Base-by-base conservation (phyloP, 208 protist genomes). In the Crithidia brevicula region DNA sequence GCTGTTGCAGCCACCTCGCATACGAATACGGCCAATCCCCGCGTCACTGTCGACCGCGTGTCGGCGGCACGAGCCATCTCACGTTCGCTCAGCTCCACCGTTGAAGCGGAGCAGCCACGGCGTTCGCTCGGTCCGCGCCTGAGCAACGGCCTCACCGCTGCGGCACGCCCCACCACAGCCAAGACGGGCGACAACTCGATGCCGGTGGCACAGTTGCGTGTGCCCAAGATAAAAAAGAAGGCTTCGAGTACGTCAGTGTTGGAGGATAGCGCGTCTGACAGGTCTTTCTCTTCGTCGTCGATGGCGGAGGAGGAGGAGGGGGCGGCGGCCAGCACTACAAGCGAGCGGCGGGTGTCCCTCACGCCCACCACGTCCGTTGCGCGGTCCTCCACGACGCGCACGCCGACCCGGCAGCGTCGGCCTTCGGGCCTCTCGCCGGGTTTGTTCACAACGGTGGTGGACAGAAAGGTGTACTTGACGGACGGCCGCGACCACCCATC, bases 401-500 rank as follows among this genome's bases (percentile, higher is more conserved):
- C 42, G 4, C 42, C 56, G 13, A 36, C 36, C 20, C 40, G 56
- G 0, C 38, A 62, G 56, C 56, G 56, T 8, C 56, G 56, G 2
- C 56, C 42, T 16, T 62, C 56, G 4, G 42, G 56, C 15, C 56
- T 62, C 56, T 33, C 56, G 36, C 56, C 56, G 3, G 56, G 56
- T 13, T 42, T 62, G 25, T 62, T 51, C 42, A 50, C 56, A 15
- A 62, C 56, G 1, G 56, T 62, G 40, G 56, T 62, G 33, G 33
- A 62, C 23, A 20, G 40, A 20, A 62, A 62, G 22, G 40, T 62
- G 40, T 62, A 62, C 56, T 6, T 62, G 56, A 33, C 3, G 9
- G 56, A 62, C 20, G 56, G 40, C 23, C 56, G 36, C 23, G 56
- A 62, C 16, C 56, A 62, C 28, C 56, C 56, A 4, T 62, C 56